These are phyloP conservation scores for Metschnikowia sp. DNA, from an alignment of 805 yeast species.

Conservation along the genomic window DNA sequence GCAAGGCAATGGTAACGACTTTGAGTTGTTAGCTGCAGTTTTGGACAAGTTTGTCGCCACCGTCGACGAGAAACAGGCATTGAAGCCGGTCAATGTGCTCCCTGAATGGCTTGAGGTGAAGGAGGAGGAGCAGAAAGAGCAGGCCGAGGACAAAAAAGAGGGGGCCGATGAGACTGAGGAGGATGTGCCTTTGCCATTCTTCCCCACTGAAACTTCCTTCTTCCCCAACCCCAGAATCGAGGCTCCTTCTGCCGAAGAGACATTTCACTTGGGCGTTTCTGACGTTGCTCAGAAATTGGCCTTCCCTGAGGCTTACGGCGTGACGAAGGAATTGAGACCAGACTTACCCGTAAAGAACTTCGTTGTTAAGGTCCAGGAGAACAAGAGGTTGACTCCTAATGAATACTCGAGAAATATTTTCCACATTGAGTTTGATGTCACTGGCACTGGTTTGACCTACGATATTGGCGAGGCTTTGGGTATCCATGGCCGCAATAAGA, in stretches of 20 bases:
- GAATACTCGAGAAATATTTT: constrained; percentile 92
- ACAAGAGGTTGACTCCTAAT: constrained; percentile 84
- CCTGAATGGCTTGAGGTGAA: constrained; percentile 33
- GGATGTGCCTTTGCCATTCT: constrained; percentile 39
- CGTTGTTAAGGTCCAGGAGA: constrained; percentile 85
- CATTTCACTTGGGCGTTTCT: constrained; percentile 30
- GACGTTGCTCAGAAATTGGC: constrained; percentile 68
- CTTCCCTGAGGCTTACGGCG: constrained; percentile 75
- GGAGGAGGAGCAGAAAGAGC: constrained; percentile 20
- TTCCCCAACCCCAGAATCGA: constrained; percentile 53
- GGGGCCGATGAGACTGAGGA: constrained; percentile 27
- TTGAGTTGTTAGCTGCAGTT: constrained; percentile 73
- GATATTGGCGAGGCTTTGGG: constrained; percentile 97
- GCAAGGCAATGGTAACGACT: constrained; percentile 77
- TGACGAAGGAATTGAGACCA: constrained; percentile 68
- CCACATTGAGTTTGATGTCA: constrained; percentile 90
- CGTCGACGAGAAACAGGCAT: constrained; percentile 43
- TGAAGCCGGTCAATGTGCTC: constrained; percentile 33
- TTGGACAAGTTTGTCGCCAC: constrained; percentile 63
- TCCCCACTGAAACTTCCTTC: constrained; percentile 64
- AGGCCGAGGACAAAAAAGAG: constrained; percentile 16
- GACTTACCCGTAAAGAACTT: constrained; percentile 83
- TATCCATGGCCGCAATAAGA: constrained; percentile 83
- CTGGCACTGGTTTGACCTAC: constrained; percentile 87
- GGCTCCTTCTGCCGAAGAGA: constrained; percentile 28